Conservation (phyloP, 2,329 filamentous ascomycete genomes). For the Massarina eburnea region DNA sequence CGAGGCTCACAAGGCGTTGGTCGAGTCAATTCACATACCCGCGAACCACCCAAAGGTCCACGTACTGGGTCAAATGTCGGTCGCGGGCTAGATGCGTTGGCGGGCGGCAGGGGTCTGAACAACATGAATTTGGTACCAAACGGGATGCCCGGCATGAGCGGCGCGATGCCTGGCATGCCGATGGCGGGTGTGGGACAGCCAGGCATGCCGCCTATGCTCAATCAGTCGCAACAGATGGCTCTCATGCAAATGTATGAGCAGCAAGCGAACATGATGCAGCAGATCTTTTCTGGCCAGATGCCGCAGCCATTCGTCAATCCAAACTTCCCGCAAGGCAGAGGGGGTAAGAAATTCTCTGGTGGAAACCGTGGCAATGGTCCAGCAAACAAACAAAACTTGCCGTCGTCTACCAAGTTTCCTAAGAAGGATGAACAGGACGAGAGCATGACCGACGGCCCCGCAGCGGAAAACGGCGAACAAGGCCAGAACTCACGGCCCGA, state of each 20-base stretch:
- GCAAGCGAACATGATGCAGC: slow-evolving; percentile 64
- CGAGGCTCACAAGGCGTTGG: slow-evolving; percentile 70
- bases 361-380: slow-evolving; percentile 49
- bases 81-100: slow-evolving; percentile 38
- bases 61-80: slow-evolving; percentile 54
- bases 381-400: slow-evolving; percentile 50
- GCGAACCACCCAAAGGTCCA: slow-evolving; percentile 72
- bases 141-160: slow-evolving; percentile 34
- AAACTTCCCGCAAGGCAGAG: slow-evolving; percentile 52
- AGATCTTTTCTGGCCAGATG: slow-evolving; percentile 41
- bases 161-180: slow-evolving; percentile 33
- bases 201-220: slow-evolving; percentile 58
- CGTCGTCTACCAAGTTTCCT: slow-evolving; percentile 54
- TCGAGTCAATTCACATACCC: slow-evolving; percentile 75
- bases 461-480: slow-evolving; percentile 53
- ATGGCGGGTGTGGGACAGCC: slow-evolving; percentile 48
- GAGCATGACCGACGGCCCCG: slow-evolving; percentile 39
- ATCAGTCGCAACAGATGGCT: slow-evolving; percentile 70
- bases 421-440: slow-evolving; percentile 49
- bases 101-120: slow-evolving; percentile 43
- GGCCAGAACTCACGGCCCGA: slow-evolving; percentile 65
- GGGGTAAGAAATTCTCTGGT: slow-evolving; percentile 64
- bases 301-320: slow-evolving; percentile 57
- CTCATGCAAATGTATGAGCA: slow-evolving; percentile 80
- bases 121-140: slow-evolving; percentile 22